These are phyloP conservation scores for Phytophthora pini DNA, from an alignment of 352 stramenopile species.

Conservation along the genomic window DNA sequence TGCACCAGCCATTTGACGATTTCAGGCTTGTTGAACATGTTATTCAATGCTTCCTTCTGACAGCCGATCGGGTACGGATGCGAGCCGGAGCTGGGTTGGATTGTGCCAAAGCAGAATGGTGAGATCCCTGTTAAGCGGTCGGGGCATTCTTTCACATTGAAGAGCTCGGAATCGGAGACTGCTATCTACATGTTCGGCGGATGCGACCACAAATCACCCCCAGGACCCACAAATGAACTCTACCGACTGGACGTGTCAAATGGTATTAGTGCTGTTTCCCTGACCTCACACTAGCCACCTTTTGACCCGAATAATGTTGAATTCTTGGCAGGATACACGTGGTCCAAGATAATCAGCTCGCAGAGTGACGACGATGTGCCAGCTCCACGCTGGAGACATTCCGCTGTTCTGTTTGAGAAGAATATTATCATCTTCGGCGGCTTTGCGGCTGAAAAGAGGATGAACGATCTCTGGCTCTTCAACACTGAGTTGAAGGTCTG, in stretches of 20 bases:
- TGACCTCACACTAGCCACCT: too few species aligned
- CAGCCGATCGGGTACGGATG: conserved; percentile 85
- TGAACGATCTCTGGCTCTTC: conserved; percentile 98
- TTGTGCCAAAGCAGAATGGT: conserved; percentile 89
- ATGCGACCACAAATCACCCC: conserved; percentile 90
- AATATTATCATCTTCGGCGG: conserved; percentile 95
- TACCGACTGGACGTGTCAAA: conserved; percentile 93
- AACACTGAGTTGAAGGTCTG: conserved; percentile 94
- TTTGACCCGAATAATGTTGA: background rate
- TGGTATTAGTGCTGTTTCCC: conserved; percentile 32
- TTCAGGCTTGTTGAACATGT: conserved; percentile 7
- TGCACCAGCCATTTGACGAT: background rate
- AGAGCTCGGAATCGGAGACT: conserved; percentile 71
- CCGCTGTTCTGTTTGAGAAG: conserved; percentile 80
- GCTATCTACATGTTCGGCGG: conserved; percentile 89
- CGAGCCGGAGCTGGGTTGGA: conserved; percentile 91
- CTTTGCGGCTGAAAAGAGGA: conserved; percentile 92
- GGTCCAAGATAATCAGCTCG: conserved; percentile 59
- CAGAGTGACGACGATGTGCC: conserved; percentile 64
- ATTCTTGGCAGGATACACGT: conserved; percentile 58
- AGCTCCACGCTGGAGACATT: conserved; percentile 85
- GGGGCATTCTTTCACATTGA: conserved; percentile 95
- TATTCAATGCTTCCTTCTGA: conserved; percentile 17
- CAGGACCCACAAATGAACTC: conserved; percentile 94
- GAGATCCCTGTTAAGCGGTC: conserved; percentile 95